Percentiles rank a stretch among this genome's conserved stretches.
Conservation (phyloP, 257 asterid genomes). For the Solanum tacnaense region DNA sequence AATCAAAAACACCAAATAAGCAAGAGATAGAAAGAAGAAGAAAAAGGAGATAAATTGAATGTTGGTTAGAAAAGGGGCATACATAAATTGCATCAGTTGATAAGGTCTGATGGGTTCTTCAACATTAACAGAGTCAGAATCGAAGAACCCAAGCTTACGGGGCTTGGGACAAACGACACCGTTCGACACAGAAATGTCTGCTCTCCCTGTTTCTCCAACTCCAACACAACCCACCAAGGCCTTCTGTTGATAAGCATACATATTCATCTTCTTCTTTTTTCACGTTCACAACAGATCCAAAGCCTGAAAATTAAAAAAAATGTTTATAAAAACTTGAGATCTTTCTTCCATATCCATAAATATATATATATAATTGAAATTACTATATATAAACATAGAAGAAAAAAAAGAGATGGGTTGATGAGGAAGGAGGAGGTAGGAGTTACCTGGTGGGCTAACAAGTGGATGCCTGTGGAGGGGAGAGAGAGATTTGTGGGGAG, state of each 20-base stretch:
- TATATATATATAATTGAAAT: background rate
- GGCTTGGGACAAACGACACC: constrained; percentile 53
- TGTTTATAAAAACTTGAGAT: background rate
- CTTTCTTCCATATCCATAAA: background rate
- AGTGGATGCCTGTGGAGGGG: background rate
- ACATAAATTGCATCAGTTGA: constrained; percentile 16
- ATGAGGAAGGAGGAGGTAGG: background rate
- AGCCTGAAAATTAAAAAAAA: constrained; percentile 8
- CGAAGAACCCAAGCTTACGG: constrained; percentile 19
- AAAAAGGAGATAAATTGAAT: background rate
- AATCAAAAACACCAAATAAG: background rate
- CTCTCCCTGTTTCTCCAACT: constrained; percentile 11
- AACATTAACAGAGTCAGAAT: background rate
- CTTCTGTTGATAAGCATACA: constrained; percentile 29
- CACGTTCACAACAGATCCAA: constrained; percentile 5
- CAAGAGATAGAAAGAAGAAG: background rate
- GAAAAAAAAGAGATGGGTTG: background rate
- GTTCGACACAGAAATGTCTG: background rate
- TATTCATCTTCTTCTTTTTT: constrained; percentile 28
- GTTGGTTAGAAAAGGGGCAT: background rate
- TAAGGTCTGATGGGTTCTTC: constrained; percentile 15
- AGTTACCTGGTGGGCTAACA: background rate
- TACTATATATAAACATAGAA: background rate
- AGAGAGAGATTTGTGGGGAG: constrained; percentile 12
- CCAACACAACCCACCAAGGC: constrained; percentile 23